phyloP scores from a whole-genome alignment of 2,329 filamentous ascomycete species.

The Stemphylium vesicarium region DNA sequence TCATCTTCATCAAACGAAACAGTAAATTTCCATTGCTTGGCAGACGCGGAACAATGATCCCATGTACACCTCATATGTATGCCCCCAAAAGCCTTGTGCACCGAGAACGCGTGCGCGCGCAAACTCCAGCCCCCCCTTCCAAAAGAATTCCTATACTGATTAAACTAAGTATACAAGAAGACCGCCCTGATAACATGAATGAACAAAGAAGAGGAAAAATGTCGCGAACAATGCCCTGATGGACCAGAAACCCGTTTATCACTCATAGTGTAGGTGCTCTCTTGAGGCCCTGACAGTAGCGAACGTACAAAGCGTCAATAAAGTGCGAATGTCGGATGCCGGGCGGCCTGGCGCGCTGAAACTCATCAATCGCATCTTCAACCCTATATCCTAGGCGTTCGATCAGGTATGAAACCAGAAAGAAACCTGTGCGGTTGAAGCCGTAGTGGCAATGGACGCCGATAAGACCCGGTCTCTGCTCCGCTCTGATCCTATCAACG shows the following conservation, averaged over 20 bases:
- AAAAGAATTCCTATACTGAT: too few species aligned
- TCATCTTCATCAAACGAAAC: too few species aligned
- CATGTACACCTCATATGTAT: too few species aligned
- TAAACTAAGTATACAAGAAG: too few species aligned
- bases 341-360: conserved; percentile 73
- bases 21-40: too few species aligned
- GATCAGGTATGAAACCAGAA: conserved; percentile 89
- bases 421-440: conserved; percentile 92
- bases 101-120: too few species aligned
- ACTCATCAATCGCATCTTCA: conserved; percentile 78
- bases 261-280: conserved; percentile 39
- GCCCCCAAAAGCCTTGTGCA: too few species aligned
- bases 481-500: conserved; percentile 56
- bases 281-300: conserved; percentile 66
- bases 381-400: conserved; percentile 76
- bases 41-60: too few species aligned
- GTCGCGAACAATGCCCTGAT: too few species aligned
- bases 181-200: too few species aligned
- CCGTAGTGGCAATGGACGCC: conserved; percentile 96
- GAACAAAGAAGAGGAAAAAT: not conserved
- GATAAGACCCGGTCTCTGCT: conserved; percentile 56
- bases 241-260: not conserved
- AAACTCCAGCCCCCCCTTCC: too few species aligned
- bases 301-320: conserved; percentile 79
- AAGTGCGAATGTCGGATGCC: conserved; percentile 93